These are phyloP conservation scores for Yamadazyma jaroonii DNA, from an alignment of 1,139 yeast species.

Conservation along the genomic window DNA sequence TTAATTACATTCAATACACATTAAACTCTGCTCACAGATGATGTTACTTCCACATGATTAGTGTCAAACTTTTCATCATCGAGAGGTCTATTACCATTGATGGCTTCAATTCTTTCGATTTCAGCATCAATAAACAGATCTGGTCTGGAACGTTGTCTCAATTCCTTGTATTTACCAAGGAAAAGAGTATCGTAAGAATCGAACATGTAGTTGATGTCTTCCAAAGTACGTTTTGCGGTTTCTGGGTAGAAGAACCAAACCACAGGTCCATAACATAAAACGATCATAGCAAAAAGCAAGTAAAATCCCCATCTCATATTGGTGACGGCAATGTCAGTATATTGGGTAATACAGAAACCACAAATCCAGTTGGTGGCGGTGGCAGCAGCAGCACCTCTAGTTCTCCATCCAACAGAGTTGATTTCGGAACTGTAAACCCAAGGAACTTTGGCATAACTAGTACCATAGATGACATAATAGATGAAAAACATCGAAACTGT, in stretches of 20 bases:
- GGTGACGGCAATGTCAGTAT: conserved; percentile 45
- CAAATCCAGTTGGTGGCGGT: conserved; percentile 46
- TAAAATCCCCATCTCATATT: conserved; percentile 28
- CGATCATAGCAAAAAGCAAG: conserved; percentile 14
- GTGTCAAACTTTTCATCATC: conserved; percentile 7
- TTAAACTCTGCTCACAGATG: neutral
- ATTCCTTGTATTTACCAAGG: conserved; percentile 14
- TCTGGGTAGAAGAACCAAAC: conserved; percentile 48
- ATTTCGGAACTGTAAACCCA: conserved; percentile 55
- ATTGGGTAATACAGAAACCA: conserved; percentile 47
- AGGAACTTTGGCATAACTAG: conserved; percentile 32
- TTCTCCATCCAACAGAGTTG: conserved; percentile 50
- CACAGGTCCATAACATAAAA: conserved; percentile 14
- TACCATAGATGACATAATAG: conserved; percentile 27
- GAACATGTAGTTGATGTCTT: conserved; percentile 47
- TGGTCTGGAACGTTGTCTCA: conserved; percentile 16
- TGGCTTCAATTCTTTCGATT: conserved; percentile 13
- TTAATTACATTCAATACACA: neutral
- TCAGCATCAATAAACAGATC: conserved; percentile 16
- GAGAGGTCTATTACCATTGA: conserved; percentile 1
- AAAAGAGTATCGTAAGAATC: conserved; percentile 15
- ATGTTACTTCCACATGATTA: conserved; percentile 4
- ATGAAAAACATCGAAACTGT: conserved; percentile 46
- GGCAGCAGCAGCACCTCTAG: conserved; percentile 47
- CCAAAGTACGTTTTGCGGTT: conserved; percentile 61